Conservation (phyloP, 208 protist genomes). For the Acanthamoeba sp. region DNA sequence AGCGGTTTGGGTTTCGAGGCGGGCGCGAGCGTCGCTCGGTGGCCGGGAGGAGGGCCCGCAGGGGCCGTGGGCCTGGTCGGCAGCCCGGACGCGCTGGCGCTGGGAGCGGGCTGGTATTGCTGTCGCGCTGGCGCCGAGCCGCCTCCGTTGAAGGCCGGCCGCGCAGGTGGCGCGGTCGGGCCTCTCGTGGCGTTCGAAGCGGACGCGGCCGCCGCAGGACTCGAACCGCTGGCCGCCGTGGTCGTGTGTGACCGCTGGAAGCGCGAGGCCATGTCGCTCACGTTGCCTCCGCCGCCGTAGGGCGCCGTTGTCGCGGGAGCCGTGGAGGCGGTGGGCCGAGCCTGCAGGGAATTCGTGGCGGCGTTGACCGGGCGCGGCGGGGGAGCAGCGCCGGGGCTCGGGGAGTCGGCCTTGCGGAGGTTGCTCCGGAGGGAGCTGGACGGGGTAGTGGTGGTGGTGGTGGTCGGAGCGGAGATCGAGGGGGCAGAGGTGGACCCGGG, state of each 20-base stretch:
- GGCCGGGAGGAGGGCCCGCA: not conserved
- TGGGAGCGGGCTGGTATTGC: not conserved
- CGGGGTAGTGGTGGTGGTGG: not conserved
- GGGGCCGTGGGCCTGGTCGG: not conserved
- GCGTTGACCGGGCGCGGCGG: not conserved
- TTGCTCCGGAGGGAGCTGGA: not conserved
- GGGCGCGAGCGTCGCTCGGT: not conserved
- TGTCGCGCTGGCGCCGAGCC: not conserved
- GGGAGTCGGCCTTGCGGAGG: not conserved
- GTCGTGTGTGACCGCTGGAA: not conserved
- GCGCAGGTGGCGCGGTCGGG: not conserved
- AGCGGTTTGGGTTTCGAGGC: conserved; percentile 1
- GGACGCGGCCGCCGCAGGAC: too few species aligned
- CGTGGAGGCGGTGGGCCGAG: not conserved
- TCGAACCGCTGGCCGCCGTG: not conserved
- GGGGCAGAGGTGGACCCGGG: not conserved
- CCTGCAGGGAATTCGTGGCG: not conserved
- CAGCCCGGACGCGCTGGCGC: not conserved
- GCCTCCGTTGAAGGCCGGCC: not conserved
- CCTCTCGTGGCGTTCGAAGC: not conserved
- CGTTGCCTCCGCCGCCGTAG: not conserved
- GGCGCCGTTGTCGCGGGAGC: not conserved
- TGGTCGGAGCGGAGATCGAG: not conserved
- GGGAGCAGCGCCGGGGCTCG: not conserved
- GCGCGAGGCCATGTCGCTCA: not conserved